A percentile compares a stretch with the other conserved stretches of the same genome.
Evolutionary conservation across 1,284 basidiomycete species (phyloP).

Genomic region (Takashimella koratensis): DNA sequence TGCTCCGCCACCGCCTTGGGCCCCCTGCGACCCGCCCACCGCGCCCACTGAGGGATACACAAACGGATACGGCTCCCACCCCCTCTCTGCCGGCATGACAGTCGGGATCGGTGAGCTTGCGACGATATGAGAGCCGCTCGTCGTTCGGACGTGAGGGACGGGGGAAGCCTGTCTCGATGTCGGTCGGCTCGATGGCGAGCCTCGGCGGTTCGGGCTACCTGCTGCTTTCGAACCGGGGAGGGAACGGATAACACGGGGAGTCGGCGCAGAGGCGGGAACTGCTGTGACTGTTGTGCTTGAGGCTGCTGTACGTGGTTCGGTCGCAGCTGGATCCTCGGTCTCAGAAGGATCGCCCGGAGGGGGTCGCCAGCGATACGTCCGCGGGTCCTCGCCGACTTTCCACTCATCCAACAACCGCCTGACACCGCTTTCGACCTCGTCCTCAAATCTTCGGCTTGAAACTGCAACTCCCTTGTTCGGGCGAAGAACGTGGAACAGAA

Average conservation of each 20-base stretch:
- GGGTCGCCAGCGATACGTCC: slow-evolving; percentile 19
- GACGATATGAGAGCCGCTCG: neutral
- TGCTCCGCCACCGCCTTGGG: slow-evolving; percentile 22
- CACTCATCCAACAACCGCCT: slow-evolving; percentile 27
- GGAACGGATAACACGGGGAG: neutral
- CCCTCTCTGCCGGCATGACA: too few species aligned
- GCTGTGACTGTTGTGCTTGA: too few species aligned
- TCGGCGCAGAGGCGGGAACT: neutral
- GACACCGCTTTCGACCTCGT: neutral
- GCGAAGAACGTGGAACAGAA: slow-evolving; percentile 13
- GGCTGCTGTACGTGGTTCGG: too few species aligned
- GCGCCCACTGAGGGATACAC: slow-evolving; percentile 4
- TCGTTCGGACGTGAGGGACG: neutral
- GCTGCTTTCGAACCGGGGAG: neutral
- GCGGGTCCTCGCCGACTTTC: slow-evolving; percentile 19
- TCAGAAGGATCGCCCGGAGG: neutral
- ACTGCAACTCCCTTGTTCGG: slow-evolving; percentile 5
- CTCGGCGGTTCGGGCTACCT: neutral
- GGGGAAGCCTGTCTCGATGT: neutral
- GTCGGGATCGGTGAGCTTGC: slow-evolving; percentile 1
- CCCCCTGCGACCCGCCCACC: neutral
- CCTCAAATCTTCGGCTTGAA: neutral
- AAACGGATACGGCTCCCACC: too few species aligned
- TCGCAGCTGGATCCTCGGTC: neutral
- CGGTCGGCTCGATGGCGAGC: neutral